Percentiles rank a stretch among this genome's conserved stretches.
These are phyloP conservation scores for Chlamydomonas urium DNA, from an alignment of 139 green algal species.

Conservation along the genomic window DNA sequence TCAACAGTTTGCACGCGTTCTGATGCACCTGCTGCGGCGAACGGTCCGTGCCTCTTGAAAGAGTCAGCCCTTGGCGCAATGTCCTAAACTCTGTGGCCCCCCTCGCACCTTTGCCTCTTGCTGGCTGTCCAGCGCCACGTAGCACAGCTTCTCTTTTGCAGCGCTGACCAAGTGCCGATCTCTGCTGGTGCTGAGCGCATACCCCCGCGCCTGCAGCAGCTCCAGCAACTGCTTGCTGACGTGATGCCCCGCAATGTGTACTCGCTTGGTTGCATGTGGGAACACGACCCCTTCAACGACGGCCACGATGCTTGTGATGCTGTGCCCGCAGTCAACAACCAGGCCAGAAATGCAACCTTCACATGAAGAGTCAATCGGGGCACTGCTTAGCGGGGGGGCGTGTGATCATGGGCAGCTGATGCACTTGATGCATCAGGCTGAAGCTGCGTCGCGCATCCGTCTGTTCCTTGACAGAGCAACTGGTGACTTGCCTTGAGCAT, in stretches of 20 bases:
- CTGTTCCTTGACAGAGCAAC: too few relatives aligned
- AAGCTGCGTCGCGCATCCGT: background rate
- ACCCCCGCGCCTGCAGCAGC: slow-evolving; percentile 63
- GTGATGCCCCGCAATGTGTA: slow-evolving; percentile 70
- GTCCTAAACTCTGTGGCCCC: too few relatives aligned
- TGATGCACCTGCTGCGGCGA: too few relatives aligned
- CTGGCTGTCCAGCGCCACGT: slow-evolving; percentile 59
- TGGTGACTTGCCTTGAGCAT: slow-evolving; percentile 59
- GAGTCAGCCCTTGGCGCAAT: too few relatives aligned
- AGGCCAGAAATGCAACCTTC: background rate
- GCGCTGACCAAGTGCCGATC: slow-evolving; percentile 31
- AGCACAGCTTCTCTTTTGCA: slow-evolving; percentile 79
- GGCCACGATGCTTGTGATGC: slow-evolving; percentile 27
- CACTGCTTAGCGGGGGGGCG: too few relatives aligned
- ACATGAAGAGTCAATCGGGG: too few relatives aligned
- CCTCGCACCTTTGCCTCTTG: slow-evolving; percentile 46
- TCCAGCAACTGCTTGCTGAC: slow-evolving; percentile 60
- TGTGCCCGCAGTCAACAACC: background rate
- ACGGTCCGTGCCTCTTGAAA: too few relatives aligned
- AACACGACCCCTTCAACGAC: slow-evolving; percentile 77
- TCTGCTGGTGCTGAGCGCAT: slow-evolving; percentile 34
- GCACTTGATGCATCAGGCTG: too few relatives aligned
- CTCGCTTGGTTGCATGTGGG: slow-evolving; percentile 64
- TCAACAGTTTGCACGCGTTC: too few relatives aligned
- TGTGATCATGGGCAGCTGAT: too few relatives aligned